These are phyloP conservation scores for Adiantum capillusveneris DNA, from an alignment of 75 land plant species.

Conservation along the genomic window DNA sequence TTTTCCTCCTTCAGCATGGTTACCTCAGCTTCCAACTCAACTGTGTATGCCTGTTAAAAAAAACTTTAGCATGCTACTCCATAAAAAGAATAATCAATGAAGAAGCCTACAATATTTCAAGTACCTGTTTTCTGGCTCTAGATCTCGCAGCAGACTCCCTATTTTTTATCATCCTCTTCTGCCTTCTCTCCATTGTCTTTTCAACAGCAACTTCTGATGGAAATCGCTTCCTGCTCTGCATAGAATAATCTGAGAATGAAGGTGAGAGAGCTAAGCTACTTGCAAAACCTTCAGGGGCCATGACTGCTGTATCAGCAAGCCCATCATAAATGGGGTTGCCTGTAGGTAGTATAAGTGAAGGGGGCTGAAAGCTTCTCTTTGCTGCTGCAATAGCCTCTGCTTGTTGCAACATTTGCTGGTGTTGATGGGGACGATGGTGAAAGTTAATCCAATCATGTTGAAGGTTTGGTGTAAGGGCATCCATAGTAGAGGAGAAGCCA, in stretches of 20 bases:
- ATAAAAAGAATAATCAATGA: too few species aligned
- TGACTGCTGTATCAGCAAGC: background rate
- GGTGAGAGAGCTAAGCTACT: constrained; percentile 26
- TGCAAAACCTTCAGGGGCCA: constrained; percentile 12
- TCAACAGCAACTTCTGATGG: constrained; percentile 33
- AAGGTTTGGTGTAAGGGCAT: background rate
- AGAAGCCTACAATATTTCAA: too few species aligned
- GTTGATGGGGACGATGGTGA: constrained; percentile 22
- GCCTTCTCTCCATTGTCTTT: constrained; percentile 73
- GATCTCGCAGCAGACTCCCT: constrained; percentile 87
- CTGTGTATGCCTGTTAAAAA: too few species aligned
- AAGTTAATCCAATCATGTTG: background rate
- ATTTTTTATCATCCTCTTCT: constrained; percentile 82
- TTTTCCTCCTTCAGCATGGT: too few species aligned
- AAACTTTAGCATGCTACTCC: too few species aligned
- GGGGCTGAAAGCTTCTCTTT: constrained; percentile 3
- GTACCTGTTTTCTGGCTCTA: constrained; percentile 83
- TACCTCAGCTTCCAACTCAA: too few species aligned
- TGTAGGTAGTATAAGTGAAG: constrained; percentile 8
- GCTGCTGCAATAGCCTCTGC: constrained; percentile 7
- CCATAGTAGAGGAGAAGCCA: background rate
- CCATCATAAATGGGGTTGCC: background rate
- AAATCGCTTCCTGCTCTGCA: constrained; percentile 40
- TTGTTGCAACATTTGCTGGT: constrained; percentile 6
- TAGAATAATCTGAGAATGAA: background rate